phyloP scores from a whole-genome alignment of 176 grass and related monocot species.

The Phoenix dactylifera region DNA sequence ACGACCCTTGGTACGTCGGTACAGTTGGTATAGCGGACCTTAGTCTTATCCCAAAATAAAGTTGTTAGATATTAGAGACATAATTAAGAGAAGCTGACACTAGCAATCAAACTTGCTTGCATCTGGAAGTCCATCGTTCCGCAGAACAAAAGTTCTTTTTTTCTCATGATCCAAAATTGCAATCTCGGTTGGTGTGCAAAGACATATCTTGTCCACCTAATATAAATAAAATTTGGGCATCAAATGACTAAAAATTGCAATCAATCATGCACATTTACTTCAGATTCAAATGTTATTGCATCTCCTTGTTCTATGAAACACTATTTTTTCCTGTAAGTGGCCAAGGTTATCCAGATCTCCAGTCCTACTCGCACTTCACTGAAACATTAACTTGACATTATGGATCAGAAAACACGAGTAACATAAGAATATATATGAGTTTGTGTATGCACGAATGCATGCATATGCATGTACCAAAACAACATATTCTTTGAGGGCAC shows the following conservation, averaged over 20 bases:
- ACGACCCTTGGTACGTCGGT: too few species aligned
- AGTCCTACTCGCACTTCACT: slow-evolving; percentile 89
- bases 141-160: slow-evolving; percentile 93
- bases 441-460: too few species aligned
- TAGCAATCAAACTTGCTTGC: slow-evolving; percentile 28
- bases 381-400: slow-evolving; percentile 36
- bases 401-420: background rate
- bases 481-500: too few species aligned
- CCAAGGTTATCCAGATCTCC: slow-evolving; percentile 94
- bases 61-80: too few species aligned
- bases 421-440: too few species aligned
- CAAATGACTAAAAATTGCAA: slow-evolving; percentile 2
- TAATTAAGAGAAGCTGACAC: background rate
- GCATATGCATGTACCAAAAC: too few species aligned
- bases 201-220: slow-evolving; percentile 91
- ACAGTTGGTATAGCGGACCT: too few species aligned
- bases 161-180: slow-evolving; percentile 95
- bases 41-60: background rate
- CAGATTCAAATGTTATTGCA: slow-evolving; percentile 93
- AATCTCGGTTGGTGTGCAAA: slow-evolving; percentile 79
- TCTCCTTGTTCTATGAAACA: slow-evolving; percentile 96
- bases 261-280: slow-evolving; percentile 24
- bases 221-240: slow-evolving; percentile 3
- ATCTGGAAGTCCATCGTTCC: slow-evolving; percentile 92
- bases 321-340: slow-evolving; percentile 69